These are phyloP conservation scores for Neospermospora avenae DNA, from an alignment of 2,329 filamentous ascomycete genomes.

Conservation along the genomic window DNA sequence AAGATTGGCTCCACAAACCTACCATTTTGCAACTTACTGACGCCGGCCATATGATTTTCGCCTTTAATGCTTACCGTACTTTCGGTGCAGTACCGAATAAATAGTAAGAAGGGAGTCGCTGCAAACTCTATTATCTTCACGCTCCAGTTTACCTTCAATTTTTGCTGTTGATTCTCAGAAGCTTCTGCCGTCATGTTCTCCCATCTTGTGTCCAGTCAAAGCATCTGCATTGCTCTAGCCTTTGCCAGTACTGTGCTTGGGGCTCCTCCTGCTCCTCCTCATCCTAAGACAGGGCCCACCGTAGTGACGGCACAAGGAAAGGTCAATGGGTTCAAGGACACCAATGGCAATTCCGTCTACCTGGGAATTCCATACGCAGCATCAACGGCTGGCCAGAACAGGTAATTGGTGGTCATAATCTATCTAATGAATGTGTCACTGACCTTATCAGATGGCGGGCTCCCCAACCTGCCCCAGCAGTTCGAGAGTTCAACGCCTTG, in stretches of 20 bases:
- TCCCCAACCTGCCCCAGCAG: slow-evolving; percentile 30
- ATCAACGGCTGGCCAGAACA: slow-evolving; percentile 40
- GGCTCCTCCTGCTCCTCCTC: neutral
- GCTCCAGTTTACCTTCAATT: neutral
- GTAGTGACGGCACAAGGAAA: slow-evolving; percentile 32
- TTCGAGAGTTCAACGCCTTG: slow-evolving; percentile 24
- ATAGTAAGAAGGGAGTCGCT: neutral
- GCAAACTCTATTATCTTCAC: neutral
- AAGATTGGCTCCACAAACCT: neutral
- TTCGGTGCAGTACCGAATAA: neutral
- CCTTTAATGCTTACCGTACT: neutral
- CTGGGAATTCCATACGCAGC: slow-evolving; percentile 41
- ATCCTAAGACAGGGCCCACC: neutral
- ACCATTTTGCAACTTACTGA: neutral
- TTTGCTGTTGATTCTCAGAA: neutral
- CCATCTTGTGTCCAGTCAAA: neutral
- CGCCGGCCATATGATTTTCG: neutral
- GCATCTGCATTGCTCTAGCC: neutral
- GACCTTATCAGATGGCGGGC: slow-evolving; percentile 29
- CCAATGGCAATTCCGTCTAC: slow-evolving; percentile 36
- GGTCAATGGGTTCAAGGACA: slow-evolving; percentile 39
- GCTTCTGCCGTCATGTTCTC: neutral
- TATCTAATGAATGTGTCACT: neutral
- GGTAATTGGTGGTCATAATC: slow-evolving; percentile 20
- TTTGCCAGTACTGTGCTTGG: neutral